Evolutionary conservation across 2,329 filamentous ascomycete genomes (phyloP), one percentile per base, ranked within the genome.

Genomic region (Rhynchosporium secalis): DNA sequence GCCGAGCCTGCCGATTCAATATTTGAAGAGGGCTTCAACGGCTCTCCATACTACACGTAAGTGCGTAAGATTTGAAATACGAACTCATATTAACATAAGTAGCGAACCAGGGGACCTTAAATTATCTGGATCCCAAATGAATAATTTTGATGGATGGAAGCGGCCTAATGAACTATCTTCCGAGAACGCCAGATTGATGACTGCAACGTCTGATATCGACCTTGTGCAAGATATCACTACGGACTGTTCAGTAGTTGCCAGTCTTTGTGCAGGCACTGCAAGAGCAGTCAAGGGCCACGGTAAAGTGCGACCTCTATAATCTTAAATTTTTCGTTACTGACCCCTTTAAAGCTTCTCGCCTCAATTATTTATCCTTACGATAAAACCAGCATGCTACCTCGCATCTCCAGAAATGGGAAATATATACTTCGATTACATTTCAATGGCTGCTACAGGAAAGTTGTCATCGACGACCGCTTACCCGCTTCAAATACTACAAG

Each of bases 241-340:
- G 0, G 95, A 99, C 75, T 99, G 95, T 73, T 98, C 95, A 1
- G 94, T 99, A 3, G 94, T 99, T 33, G 95, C 95, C 15, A 97
- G 95, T 74, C 81, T 99, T 5, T 97, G 93, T 73, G 92, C 93
- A 31, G 88, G 86, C 29, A 87, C 89, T 64, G 87, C 87, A 46
- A 83, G 91, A 66, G 81, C 87, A 8, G 83, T 87, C 65, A 86
- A 86, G 20, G 89, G 88, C 1, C 83, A 89, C 74, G 81, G 83
- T 43, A 86, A 87, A 74, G 90, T 92, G 79, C 66, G 78, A 8
- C 20, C 71, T 31, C 28, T 36, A 33, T 4, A 29, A 12, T 29
- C 8, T 43, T 12, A 13, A 12, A 45, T 4, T 29, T 56, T 43
- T 7, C 28, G 49, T 33, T 60, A 43, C 63, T 67, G 45, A 67